phyloP scores from a whole-genome alignment of 163 green algal genomes.

The Chlamydomonas reinhardtii region DNA sequence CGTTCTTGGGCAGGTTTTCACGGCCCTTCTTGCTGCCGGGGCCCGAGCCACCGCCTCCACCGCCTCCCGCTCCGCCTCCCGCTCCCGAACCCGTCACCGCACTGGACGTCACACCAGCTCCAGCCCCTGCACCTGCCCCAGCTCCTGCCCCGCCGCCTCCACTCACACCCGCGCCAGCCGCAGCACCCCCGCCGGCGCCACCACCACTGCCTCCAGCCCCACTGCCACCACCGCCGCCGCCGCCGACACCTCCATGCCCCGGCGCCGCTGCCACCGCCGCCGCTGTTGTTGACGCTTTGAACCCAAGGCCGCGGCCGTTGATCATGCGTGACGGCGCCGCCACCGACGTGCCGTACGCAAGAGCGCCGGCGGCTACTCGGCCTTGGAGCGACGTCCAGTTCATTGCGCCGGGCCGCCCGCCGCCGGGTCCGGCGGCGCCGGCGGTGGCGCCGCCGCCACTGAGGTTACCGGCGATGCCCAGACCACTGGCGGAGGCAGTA shows the following conservation, averaged over 20 bases:
- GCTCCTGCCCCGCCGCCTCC: too few relatives aligned
- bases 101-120: too few relatives aligned
- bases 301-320: slow-evolving; percentile 26
- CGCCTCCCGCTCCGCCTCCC: background rate
- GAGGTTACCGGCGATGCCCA: background rate
- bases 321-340: slow-evolving; percentile 44
- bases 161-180: too few relatives aligned
- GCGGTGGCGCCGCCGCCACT: background rate
- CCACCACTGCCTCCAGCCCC: too few relatives aligned
- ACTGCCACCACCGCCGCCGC: background rate
- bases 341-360: slow-evolving; percentile 37
- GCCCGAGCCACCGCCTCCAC: background rate
- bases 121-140: background rate
- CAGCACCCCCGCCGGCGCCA: too few relatives aligned
- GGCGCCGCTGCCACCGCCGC: background rate
- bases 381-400: slow-evolving; percentile 44
- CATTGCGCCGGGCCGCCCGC: background rate
- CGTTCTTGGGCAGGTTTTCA: slow-evolving; percentile 46
- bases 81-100: too few relatives aligned
- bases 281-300: background rate
- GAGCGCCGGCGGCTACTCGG: slow-evolving; percentile 17
- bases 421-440: slow-evolving; percentile 2
- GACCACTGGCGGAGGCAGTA: background rate
- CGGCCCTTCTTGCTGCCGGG: slow-evolving; percentile 47
- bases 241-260: background rate